A percentile compares a stretch with the other conserved stretches of the same genome.
Conservation (phyloP, 1,139 yeast species). For the Geotrichum aggregatum region DNA sequence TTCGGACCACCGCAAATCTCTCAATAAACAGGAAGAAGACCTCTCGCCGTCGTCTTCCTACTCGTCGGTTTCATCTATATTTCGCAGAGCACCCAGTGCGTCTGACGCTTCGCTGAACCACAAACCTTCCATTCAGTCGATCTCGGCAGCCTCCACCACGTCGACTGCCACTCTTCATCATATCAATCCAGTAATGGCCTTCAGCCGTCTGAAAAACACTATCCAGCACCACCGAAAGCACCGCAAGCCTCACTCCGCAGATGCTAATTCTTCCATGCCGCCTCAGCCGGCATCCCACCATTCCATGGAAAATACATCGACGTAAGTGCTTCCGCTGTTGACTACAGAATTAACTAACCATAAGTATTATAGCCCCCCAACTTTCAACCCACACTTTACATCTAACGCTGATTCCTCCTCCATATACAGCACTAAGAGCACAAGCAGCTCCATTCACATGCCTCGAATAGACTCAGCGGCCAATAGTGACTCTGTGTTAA, state of each 20-base stretch:
- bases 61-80: constrained; percentile 12
- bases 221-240: constrained; percentile 10
- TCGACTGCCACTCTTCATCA: no score
- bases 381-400: constrained; percentile 7
- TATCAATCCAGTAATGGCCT: no score
- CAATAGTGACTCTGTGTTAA: no score
- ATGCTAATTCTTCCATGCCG: background rate
- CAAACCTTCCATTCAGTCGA: background rate
- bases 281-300: background rate
- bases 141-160: background rate
- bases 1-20: constrained; percentile 1
- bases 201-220: constrained; percentile 10
- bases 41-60: constrained; percentile 17
- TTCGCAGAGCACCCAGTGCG: constrained; percentile 8
- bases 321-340: no score
- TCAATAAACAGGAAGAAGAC: constrained; percentile 1
- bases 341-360: background rate
- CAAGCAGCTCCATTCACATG: background rate
- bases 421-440: background rate
- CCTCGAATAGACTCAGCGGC: background rate
- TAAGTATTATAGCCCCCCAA: constrained; percentile 10
- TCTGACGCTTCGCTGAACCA: background rate
- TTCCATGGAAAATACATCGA: background rate
- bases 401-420: constrained; percentile 1
- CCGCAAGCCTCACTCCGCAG: background rate